Percentiles rank a stretch among this genome's conserved stretches.
phyloP scores from a whole-genome alignment of 106 monocot species.

The Iris macrosiphon region DNA sequence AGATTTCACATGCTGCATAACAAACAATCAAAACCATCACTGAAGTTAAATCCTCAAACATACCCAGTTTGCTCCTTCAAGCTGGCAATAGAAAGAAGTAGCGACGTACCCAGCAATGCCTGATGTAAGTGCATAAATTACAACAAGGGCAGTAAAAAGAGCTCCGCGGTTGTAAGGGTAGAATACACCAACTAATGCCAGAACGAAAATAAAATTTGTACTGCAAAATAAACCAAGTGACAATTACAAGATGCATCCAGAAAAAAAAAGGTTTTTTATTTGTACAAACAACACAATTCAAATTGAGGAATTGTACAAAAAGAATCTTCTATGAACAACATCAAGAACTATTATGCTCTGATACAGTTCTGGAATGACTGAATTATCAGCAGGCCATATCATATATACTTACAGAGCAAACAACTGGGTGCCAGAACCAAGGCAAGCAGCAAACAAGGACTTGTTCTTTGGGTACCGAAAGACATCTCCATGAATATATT shows the following conservation, averaged over 20 bases:
- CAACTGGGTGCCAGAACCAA: slow-evolving; percentile 13
- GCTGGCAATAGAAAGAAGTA: slow-evolving; percentile 20
- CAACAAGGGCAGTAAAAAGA: slow-evolving; percentile 21
- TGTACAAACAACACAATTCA: too few species aligned
- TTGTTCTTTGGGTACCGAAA: slow-evolving; percentile 7
- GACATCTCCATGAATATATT: slow-evolving; percentile 11
- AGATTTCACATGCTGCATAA: too few species aligned
- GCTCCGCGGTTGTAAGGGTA: slow-evolving; percentile 26
- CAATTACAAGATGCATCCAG: not conserved
- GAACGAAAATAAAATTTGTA: slow-evolving; percentile 14
- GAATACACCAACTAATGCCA: slow-evolving; percentile 19
- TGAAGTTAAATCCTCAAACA: not conserved
- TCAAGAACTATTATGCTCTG: too few species aligned
- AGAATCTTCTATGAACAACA: too few species aligned
- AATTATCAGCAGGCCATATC: too few species aligned
- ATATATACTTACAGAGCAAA: slow-evolving; percentile 5
- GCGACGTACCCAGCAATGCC: slow-evolving; percentile 22
- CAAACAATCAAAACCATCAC: too few species aligned
- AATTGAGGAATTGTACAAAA: too few species aligned
- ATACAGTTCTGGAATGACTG: too few species aligned
- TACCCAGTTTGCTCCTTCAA: slow-evolving; percentile 26
- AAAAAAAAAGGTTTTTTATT: too few species aligned
- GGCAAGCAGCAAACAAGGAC: slow-evolving; percentile 6
- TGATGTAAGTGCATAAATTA: slow-evolving; percentile 22
- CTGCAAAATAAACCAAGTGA: slow-evolving; percentile 6